phyloP scores from a whole-genome alignment of 1,284 basidiomycete species.

The Trametes versicolor region DNA sequence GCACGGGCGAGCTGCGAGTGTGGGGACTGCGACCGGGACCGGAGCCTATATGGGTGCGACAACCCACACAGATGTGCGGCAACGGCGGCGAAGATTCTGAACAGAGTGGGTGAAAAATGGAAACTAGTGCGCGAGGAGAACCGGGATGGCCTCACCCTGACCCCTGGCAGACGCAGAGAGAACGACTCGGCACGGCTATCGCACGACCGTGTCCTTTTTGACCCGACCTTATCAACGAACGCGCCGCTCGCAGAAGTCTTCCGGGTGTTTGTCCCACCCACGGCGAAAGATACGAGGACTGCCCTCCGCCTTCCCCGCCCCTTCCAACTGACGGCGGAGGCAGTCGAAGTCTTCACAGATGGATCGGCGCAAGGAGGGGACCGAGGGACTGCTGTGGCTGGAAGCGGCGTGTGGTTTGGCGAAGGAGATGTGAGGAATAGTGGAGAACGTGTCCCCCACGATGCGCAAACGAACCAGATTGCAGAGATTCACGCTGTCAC shows the following conservation, averaged over 20 bases:
- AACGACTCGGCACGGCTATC: neutral
- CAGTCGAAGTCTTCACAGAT: neutral
- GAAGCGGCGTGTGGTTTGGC: neutral
- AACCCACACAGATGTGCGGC: neutral
- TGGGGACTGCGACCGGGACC: neutral
- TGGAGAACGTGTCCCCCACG: neutral
- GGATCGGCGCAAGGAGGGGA: neutral
- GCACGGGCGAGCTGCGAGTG: neutral
- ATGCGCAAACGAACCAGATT: neutral
- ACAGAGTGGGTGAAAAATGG: neutral
- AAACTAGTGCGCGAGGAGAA: neutral
- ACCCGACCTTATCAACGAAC: neutral
- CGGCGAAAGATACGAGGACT: neutral
- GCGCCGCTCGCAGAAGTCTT: neutral
- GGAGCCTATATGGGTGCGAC: neutral
- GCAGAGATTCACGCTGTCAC: neutral
- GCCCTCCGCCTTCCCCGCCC: neutral
- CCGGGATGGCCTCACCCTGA: neutral
- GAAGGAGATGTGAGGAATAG: neutral
- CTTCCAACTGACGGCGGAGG: neutral
- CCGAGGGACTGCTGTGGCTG: neutral
- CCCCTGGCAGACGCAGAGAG: neutral
- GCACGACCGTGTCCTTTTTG: neutral
- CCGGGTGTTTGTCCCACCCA: neutral
- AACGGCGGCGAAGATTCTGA: neutral